Conservation (phyloP, 2,329 filamentous ascomycete genomes). For the Stachybotrys chartarum region DNA sequence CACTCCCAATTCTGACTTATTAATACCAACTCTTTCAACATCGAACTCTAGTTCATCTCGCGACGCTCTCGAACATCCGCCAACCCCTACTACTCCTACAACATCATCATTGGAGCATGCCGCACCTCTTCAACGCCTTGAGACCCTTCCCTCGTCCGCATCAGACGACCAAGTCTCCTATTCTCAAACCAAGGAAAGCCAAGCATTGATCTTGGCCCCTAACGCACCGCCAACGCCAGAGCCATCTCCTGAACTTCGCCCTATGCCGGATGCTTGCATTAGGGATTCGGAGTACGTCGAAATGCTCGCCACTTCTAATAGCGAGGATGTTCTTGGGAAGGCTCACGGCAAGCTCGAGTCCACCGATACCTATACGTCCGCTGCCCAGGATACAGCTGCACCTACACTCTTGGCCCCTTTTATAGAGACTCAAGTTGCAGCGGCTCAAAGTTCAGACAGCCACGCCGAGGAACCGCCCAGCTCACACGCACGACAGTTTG, state of each 20-base stretch:
- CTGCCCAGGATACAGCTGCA: no score
- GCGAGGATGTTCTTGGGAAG: background rate
- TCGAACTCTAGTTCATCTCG: background rate
- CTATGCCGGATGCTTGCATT: constrained; percentile 11
- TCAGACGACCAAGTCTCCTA: background rate
- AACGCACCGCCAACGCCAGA: constrained; percentile 21
- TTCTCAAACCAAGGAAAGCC: background rate
- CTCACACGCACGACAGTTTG: background rate
- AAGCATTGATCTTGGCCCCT: background rate
- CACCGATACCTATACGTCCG: no score
- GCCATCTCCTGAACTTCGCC: constrained; percentile 25
- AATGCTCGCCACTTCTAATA: background rate
- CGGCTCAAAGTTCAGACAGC: background rate
- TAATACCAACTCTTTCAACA: background rate
- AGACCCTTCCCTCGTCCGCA: background rate
- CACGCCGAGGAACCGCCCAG: background rate
- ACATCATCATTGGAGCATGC: background rate
- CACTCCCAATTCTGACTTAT: background rate
- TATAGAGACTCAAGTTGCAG: background rate
- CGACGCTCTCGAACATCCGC: background rate
- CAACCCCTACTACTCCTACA: background rate
- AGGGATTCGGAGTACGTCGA: background rate
- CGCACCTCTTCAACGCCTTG: background rate
- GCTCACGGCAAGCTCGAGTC: background rate
- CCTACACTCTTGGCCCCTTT: background rate